A percentile compares a stretch with the other conserved stretches of the same genome.
Conservation (phyloP, 1,139 yeast genomes). For the Sporopachydermia cereana region DNA sequence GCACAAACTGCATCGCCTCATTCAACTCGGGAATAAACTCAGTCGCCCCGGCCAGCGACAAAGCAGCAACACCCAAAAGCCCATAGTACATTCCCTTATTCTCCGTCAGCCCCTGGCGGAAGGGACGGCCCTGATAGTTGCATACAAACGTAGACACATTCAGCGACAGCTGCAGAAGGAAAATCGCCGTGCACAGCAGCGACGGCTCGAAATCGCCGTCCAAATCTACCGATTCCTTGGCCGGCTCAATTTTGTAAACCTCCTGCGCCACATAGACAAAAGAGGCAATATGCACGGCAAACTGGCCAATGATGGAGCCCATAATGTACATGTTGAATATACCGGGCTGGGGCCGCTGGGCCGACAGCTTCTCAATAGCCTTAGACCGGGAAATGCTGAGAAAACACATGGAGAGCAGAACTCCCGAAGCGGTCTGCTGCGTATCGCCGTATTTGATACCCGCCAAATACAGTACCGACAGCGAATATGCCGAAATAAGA, state of each 20-base stretch:
- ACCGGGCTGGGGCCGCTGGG: slow-evolving; percentile 96
- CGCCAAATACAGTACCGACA: slow-evolving; percentile 87
- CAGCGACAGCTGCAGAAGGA: slow-evolving; percentile 86
- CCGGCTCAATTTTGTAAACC: slow-evolving; percentile 81
- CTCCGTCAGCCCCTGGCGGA: slow-evolving; percentile 80
- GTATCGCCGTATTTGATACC: slow-evolving; percentile 98
- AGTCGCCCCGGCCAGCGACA: slow-evolving; percentile 86
- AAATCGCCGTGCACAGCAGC: slow-evolving; percentile 89
- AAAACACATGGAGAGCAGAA: slow-evolving; percentile 87
- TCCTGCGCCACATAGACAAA: slow-evolving; percentile 73
- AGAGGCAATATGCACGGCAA: slow-evolving; percentile 80
- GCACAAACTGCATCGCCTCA: slow-evolving; percentile 83
- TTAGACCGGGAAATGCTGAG: slow-evolving; percentile 90
- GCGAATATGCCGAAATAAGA: slow-evolving; percentile 90
- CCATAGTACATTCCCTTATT: slow-evolving; percentile 98
- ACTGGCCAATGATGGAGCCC: slow-evolving; percentile 96
- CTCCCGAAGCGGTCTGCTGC: slow-evolving; percentile 89
- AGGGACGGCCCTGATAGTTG: slow-evolving; percentile 94
- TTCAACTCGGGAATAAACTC: slow-evolving; percentile 93
- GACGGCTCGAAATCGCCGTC: slow-evolving; percentile 87
- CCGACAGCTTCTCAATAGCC: slow-evolving; percentile 79
- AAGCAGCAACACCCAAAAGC: slow-evolving; percentile 75
- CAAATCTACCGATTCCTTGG: slow-evolving; percentile 77
- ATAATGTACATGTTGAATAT: slow-evolving; percentile 88
- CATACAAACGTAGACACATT: slow-evolving; percentile 97